Percentiles rank a stretch among this genome's conserved stretches.
phyloP scores from a whole-genome alignment of 75 land plant species.

The Ceratopteris richardii region DNA sequence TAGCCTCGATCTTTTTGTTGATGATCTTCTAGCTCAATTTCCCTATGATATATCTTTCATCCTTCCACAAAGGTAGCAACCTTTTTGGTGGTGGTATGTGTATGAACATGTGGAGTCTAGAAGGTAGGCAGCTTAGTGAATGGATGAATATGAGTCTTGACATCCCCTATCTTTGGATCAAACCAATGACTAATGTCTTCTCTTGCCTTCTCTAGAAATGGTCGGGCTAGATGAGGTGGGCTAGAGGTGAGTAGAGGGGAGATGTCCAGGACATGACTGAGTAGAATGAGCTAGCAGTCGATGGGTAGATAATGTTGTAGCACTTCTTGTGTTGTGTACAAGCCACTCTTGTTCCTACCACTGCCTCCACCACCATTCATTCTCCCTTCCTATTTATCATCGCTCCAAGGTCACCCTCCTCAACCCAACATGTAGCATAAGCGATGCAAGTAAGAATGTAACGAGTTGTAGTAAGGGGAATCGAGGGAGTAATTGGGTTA shows the following conservation, averaged over 20 bases:
- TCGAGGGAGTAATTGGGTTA: too few species aligned
- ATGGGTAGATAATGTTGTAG: slow-evolving; percentile 9
- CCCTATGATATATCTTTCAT: slow-evolving; percentile 22
- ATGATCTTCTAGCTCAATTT: slow-evolving; percentile 19
- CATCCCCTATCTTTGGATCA: slow-evolving; percentile 16
- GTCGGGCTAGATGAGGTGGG: slow-evolving; percentile 17
- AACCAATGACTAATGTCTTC: slow-evolving; percentile 38
- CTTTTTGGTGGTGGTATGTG: too few species aligned
- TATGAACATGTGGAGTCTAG: slow-evolving; percentile 14
- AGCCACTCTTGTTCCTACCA: slow-evolving; percentile 10
- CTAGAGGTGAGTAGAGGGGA: slow-evolving; percentile 11
- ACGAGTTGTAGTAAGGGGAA: too few species aligned
- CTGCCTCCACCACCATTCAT: not conserved
- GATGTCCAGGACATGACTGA: slow-evolving; percentile 16
- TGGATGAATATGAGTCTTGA: slow-evolving; percentile 16
- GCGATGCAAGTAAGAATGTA: too few species aligned
- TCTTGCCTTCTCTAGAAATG: slow-evolving; percentile 16
- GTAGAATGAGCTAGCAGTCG: slow-evolving; percentile 21
- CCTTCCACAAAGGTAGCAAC: slow-evolving; percentile 25
- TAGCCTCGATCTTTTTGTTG: too few species aligned
- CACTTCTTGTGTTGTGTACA: slow-evolving; percentile 28
- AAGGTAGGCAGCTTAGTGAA: slow-evolving; percentile 5
- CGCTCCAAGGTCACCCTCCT: too few species aligned
- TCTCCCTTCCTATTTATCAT: not conserved
- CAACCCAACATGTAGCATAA: too few species aligned